Base-by-base conservation (phyloP, 2,329 filamentous ascomycete genomes). In the Pseudopithomyces maydicus region DNA sequence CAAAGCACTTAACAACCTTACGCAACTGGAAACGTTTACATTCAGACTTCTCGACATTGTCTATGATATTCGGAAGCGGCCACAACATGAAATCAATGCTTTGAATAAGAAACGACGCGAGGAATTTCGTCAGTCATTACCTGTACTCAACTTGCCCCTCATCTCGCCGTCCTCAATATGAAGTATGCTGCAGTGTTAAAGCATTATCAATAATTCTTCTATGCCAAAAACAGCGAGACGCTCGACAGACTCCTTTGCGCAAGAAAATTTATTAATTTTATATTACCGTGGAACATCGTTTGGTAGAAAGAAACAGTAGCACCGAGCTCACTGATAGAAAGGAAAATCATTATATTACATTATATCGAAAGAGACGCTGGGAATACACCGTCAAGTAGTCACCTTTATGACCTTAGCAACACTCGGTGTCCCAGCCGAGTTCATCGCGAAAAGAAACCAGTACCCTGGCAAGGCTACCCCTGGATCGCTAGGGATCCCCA, bases 371-470 rank as follows among this genome's bases (percentile, higher is more conserved):
- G 14, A 33, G 23, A 20, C 1, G 8, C 6, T 29, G 29, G 36
- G 2, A 42, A 6, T 10, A 2, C 1, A 17, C 15, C 15, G 36
- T 33, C 38, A 52, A 3, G 50, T 10, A n/a, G 60, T 64, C n/a
- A 70, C 54, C 65, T 74, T 73, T 14, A 82, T 65, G 1, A 75
- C 80, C 66, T 77, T 78, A 0, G 77, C 80, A 3, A 81, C 58
- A 59, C 80, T 82, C 0, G 82, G 82, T 1, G 79, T 78, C 0
- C 82, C 81, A 2, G 63, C 64, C 3, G 69, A 59, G 54, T 81
- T 70, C n/a, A 82, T 71, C 0, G 78, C 82, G 66, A 85, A 86
- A 7, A 86, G 64, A 70, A 82, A 81, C 74, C 80, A 86, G 62
- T 79, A 83, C 0, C 83, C 84, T 0, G 84, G 84, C 2, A 85